Base-by-base conservation (phyloP, 1,139 yeast species). In the Saccharomycopsis hybrid region DNA sequence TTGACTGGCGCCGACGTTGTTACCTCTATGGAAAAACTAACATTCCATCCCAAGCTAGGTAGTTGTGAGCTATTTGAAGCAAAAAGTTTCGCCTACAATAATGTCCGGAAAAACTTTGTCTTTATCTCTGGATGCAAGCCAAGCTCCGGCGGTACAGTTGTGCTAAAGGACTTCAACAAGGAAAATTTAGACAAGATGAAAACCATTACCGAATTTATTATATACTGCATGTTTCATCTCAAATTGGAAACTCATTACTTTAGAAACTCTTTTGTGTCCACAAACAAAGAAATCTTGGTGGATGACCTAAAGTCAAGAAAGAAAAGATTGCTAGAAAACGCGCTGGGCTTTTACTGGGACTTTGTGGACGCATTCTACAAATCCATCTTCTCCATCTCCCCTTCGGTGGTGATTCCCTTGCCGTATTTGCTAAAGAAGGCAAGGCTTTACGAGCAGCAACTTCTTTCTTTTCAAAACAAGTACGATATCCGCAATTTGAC, bases 1-100 rank as follows among this genome's bases (percentile, higher is more conserved):
- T 75, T 88, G 57, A 86, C 96, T 0, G 82, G 78, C 49, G 92
- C 95, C 0, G 96, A 89, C 59, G 81, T 94, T 31, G 76, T 80
- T 3, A 70, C 77, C 1, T 80, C 88, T 0, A 76, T 82, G 53
- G 89, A 83, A 56, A 75, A 77, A 54, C 65, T 83, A 13, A 80
- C 85, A 0, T 43, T 39, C 25, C 65, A 73, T 60, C 78, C 85
- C 2, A 69, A 68, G 25, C 69, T 92, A 44, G 99, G 98, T 0
- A 70, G 72, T 3, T 90, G 97, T 65, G 77, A 73, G 5, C 64
- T 67, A 28, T 85, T 92, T 62, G 87, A 83, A 54, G 87, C 87
- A 18, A 77, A 78, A 56, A 76, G 85, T 2, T 90, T 70, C 61
- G 67, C 77, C 2, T 77, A 73, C 61, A 73, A 76, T 1, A 71